These are phyloP conservation scores for Terana coerulea DNA, from an alignment of 768 basidiomycete species.

Conservation along the genomic window DNA sequence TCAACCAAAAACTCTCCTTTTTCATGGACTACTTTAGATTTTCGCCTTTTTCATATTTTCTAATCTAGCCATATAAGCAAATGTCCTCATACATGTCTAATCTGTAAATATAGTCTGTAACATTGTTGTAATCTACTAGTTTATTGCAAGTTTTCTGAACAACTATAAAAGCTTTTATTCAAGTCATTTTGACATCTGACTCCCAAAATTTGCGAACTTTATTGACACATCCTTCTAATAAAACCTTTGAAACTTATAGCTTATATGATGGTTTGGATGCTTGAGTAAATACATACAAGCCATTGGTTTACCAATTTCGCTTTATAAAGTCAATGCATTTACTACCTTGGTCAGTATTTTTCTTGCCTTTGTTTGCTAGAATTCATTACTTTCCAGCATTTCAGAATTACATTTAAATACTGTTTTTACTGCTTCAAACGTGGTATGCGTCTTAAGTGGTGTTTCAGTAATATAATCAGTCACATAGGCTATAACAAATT, in stretches of 20 bases:
- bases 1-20: neutral
- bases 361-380: conserved; percentile 9
- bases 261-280: conserved; percentile 11
- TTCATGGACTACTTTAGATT: no score
- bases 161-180: neutral
- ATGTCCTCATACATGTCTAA: conserved; percentile 14
- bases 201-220: neutral
- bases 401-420: conserved; percentile 24
- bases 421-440: conserved; percentile 29
- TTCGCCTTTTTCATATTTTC: conserved; percentile 1
- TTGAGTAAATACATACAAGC: conserved; percentile 1
- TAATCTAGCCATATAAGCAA: conserved; percentile 22
- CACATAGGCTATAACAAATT: conserved; percentile 35
- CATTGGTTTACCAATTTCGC: conserved; percentile 5
- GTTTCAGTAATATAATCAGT: conserved; percentile 43
- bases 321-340: conserved; percentile 4
- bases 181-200: no score
- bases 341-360: conserved; percentile 4
- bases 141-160: neutral
- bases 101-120: conserved; percentile 16
- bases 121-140: neutral
- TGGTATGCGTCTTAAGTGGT: conserved; percentile 34
- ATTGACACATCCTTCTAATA: conserved; percentile 9
- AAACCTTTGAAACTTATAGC: conserved; percentile 4
- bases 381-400: conserved; percentile 12